Evolutionary conservation across 768 basidiomycete species (phyloP), one percentile per base, ranked within the genome.

Genomic region (Calocera viscosa): DNA sequence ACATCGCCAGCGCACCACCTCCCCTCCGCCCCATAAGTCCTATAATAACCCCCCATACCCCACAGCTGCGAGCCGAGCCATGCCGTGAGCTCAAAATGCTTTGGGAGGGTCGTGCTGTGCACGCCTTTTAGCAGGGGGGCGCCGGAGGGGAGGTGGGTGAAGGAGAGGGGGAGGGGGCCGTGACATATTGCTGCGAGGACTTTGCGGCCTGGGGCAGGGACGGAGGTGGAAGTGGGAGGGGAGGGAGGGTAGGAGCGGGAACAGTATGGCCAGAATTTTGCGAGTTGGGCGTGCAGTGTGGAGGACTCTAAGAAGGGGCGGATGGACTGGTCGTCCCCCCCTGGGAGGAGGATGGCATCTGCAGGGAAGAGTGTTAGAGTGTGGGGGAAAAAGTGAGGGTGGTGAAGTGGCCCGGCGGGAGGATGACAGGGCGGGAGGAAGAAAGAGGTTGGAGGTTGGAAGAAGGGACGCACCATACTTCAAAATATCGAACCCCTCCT

Each of bases 311-410:
- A 35, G 49, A 49, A 65, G 34, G 65, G 47, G 26, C 49, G 49
- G 49, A 68, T 68, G 17, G 64, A 65, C 65, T 66, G 49, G 39
- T 68, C 67, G 64, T 65, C 49, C 16, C 67, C 64, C 28, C 67
- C 67, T 19, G 67, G 67, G 8, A 68, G 65, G 38, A 68, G 12
- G n/a, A 68, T 34, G n/a, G 30, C 43, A 28, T 47, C 67, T 49
- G 33, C 33, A n/a, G n/a, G n/a, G n/a, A n/a, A n/a, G n/a, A n/a
- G n/a, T n/a, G n/a, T n/a, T n/a, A n/a, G n/a, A n/a, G n/a, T n/a
- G n/a, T n/a, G n/a, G n/a, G n/a, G n/a, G n/a, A n/a, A n/a, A n/a
- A n/a, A n/a, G n/a, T n/a, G n/a, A n/a, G n/a, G n/a, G n/a, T n/a
- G n/a, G n/a, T n/a, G n/a, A n/a, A n/a, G n/a, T n/a, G n/a, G n/a